Conservation (phyloP, 2,329 filamentous ascomycete genomes). For the Fusarium vanettenii region DNA sequence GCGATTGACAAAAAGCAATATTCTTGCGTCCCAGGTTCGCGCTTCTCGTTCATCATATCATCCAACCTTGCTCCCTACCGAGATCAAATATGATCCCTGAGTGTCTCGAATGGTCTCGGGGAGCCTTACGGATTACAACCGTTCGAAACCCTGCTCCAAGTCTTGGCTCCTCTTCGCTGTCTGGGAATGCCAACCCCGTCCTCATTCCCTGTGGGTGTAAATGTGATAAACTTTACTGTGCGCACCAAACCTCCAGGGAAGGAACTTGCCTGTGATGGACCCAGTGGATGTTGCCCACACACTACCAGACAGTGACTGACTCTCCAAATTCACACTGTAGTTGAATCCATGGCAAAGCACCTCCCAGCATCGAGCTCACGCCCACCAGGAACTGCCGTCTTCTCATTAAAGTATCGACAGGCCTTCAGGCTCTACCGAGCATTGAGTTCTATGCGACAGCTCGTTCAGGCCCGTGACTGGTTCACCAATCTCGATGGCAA, state of each 20-base stretch:
- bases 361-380: not conserved
- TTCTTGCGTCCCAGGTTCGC: not conserved
- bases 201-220: not conserved
- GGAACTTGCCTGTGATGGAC: not conserved
- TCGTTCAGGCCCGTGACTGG: not conserved
- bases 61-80: not conserved
- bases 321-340: not conserved
- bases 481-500: not conserved
- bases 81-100: not conserved
- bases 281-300: not conserved
- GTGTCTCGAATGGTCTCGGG: not conserved
- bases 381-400: not conserved
- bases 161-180: not conserved
- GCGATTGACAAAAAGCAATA: not conserved
- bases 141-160: not conserved
- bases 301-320: not conserved
- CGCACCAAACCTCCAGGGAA: slow-evolving; percentile 10
- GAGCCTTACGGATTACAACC: not conserved
- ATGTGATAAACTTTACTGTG: not conserved
- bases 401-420: not conserved
- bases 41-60: not conserved
- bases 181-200: not conserved
- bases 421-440: not conserved
- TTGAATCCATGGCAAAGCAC: not conserved
- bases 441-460: not conserved